Conservation (phyloP, 306 rosid species). For the Medicago arabica region DNA sequence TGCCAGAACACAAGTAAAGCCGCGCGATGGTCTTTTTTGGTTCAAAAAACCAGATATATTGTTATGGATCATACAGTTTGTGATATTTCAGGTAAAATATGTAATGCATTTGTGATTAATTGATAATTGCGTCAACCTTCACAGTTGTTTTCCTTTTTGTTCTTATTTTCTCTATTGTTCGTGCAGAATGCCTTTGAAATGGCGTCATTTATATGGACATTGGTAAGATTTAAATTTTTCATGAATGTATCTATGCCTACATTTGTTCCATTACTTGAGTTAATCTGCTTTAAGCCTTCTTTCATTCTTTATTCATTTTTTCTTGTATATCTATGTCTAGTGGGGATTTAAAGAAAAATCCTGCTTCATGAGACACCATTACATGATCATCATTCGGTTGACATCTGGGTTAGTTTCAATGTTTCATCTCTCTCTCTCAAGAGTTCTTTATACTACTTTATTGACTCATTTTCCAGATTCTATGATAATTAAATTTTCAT, state of each 20-base stretch:
- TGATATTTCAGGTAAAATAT: slow-evolving; percentile 82
- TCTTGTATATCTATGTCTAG: slow-evolving; percentile 52
- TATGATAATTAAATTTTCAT: no score
- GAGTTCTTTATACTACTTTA: not conserved
- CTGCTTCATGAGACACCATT: slow-evolving; percentile 82
- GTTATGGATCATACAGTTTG: slow-evolving; percentile 85
- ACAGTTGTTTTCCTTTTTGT: not conserved
- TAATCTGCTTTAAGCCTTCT: slow-evolving; percentile 1
- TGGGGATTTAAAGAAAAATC: slow-evolving; percentile 79
- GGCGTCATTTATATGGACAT: slow-evolving; percentile 93
- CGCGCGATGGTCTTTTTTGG: slow-evolving; percentile 89
- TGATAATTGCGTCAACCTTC: not conserved
- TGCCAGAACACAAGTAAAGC: slow-evolving; percentile 75
- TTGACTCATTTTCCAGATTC: slow-evolving; percentile 33
- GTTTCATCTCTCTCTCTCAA: slow-evolving; percentile 21
- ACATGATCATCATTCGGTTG: slow-evolving; percentile 78
- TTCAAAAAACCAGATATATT: slow-evolving; percentile 81
- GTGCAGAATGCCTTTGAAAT: slow-evolving; percentile 95
- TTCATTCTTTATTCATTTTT: slow-evolving; percentile 18
- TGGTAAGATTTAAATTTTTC: slow-evolving; percentile 65
- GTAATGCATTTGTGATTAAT: slow-evolving; percentile 1
- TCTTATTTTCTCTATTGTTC: slow-evolving; percentile 37
- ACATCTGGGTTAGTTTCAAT: slow-evolving; percentile 69
- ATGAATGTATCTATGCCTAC: not conserved
- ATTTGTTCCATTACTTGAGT: not conserved